phyloP scores from a whole-genome alignment of 2,329 filamentous ascomycete genomes.

The Exophiala oligosperma region DNA sequence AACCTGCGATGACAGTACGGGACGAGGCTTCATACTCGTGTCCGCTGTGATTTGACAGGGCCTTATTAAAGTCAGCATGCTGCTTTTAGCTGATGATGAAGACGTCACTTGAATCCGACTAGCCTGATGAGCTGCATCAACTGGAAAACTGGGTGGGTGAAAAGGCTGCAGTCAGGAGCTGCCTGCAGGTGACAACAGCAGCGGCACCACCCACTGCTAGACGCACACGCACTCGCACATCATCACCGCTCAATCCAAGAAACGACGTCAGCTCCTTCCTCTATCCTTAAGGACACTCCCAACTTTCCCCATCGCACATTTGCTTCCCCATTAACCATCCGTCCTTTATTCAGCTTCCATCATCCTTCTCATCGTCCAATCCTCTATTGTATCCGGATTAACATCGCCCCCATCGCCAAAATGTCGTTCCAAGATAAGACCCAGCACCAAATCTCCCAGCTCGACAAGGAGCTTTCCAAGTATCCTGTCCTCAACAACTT shows the following conservation, averaged over 20 bases:
- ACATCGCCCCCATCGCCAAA: conserved; percentile 8
- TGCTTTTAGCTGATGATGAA: too few species aligned
- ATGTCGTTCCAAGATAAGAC: conserved; percentile 60
- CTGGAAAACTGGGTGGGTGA: background rate
- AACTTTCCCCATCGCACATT: background rate
- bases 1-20: too few species aligned
- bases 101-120: too few species aligned
- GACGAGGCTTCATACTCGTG: too few species aligned
- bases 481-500: conserved; percentile 67
- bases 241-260: background rate
- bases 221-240: background rate
- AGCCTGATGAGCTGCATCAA: too few species aligned
- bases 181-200: background rate
- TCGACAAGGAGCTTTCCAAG: conserved; percentile 58
- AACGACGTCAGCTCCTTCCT: background rate
- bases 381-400: background rate
- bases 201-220: too few species aligned
- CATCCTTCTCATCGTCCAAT: background rate
- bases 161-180: background rate
- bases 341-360: background rate
- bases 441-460: conserved; percentile 59
- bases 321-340: background rate
- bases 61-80: too few species aligned
- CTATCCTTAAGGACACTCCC: background rate
- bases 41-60: too few species aligned